Evolutionary conservation across 768 basidiomycete genomes (phyloP).

Genomic region (Asterophora parasitica): DNA sequence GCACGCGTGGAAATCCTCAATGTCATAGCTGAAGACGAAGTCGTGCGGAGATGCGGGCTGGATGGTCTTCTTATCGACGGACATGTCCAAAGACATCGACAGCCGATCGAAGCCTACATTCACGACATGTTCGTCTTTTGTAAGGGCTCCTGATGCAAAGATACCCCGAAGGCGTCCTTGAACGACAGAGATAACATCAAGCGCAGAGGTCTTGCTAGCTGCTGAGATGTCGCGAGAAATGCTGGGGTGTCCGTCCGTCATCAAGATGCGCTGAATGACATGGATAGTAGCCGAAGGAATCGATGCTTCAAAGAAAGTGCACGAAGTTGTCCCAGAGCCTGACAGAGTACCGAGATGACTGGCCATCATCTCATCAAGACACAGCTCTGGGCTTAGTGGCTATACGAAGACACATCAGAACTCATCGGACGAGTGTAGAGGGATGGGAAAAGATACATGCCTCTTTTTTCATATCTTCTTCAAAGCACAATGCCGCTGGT

Average conservation of each 20-base stretch:
- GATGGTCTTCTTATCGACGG: conserved; percentile 29
- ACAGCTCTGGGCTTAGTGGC: conserved; percentile 32
- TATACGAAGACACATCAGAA: conserved; percentile 9
- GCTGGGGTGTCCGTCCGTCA: conserved; percentile 28
- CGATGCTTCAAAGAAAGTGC: conserved; percentile 35
- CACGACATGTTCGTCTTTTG: conserved; percentile 13
- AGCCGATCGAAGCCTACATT: conserved; percentile 20
- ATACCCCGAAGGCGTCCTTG: conserved; percentile 19
- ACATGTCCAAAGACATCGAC: conserved; percentile 23
- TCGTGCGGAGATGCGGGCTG: conserved; percentile 18
- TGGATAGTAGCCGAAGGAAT: conserved; percentile 37
- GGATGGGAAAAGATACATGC: conserved; percentile 29
- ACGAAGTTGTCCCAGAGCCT: conserved; percentile 16
- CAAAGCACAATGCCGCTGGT: conserved; percentile 36
- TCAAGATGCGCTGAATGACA: conserved; percentile 43
- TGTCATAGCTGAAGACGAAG: conserved; percentile 22
- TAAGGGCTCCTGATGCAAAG: conserved; percentile 19
- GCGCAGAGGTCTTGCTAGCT: conserved; percentile 18
- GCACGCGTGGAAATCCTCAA: conserved; percentile 11
- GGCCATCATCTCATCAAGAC: conserved; percentile 39
- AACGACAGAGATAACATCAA: conserved; percentile 28
- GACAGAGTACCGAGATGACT: conserved; percentile 31
- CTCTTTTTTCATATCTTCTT: conserved; percentile 40
- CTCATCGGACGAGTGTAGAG: conserved; percentile 1
- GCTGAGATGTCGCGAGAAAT: conserved; percentile 20